These are phyloP conservation scores for Heliamphora pulchella DNA, from an alignment of 179 eudicot genomes.

Conservation along the genomic window DNA sequence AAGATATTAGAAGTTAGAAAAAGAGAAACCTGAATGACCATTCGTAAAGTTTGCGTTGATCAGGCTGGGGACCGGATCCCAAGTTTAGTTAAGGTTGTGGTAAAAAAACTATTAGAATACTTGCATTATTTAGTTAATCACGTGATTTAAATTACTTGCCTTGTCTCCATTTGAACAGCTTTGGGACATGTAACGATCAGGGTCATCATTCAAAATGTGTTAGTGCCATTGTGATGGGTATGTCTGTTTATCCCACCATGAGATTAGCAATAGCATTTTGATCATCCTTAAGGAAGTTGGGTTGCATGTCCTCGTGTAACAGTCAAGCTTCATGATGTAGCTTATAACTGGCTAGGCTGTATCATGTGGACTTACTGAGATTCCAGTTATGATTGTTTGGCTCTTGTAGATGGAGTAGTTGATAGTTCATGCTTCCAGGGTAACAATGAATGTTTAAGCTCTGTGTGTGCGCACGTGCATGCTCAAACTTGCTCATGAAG, in stretches of 20 bases:
- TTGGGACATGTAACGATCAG: background rate
- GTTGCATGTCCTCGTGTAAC: background rate
- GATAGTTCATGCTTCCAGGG: too few relatives aligned
- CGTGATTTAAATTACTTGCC: background rate
- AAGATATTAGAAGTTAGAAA: too few relatives aligned
- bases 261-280: background rate
- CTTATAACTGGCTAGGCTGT: too few relatives aligned
- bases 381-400: too few relatives aligned
- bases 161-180: background rate
- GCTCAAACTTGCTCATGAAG: too few relatives aligned
- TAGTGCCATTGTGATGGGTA: background rate
- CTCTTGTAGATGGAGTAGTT: too few relatives aligned
- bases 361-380: too few relatives aligned
- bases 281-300: background rate
- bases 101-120: too few relatives aligned
- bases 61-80: background rate
- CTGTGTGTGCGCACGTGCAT: too few relatives aligned
- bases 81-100: background rate
- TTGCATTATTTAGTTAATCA: background rate
- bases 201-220: background rate
- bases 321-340: background rate
- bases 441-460: too few relatives aligned
- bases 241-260: constrained; percentile 1
- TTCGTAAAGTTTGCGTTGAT: background rate
- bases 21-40: too few relatives aligned